phyloP scores from a whole-genome alignment of 495 filamentous ascomycete species.

The Bombardia bombarda region DNA sequence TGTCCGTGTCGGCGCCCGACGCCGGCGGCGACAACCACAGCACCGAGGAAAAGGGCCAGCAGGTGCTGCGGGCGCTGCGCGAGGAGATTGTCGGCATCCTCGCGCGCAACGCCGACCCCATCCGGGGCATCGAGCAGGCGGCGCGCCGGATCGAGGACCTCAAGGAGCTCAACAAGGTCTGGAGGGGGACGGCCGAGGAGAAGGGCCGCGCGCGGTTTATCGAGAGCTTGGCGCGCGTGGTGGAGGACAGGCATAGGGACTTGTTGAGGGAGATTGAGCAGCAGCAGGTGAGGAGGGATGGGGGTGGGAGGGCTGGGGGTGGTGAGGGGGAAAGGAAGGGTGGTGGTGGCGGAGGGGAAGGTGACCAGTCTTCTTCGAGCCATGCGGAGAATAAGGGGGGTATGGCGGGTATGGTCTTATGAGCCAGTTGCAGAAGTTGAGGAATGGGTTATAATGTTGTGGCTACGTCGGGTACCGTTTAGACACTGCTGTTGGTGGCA shows the following conservation, averaged over 20 bases:
- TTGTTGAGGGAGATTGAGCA: slow-evolving; percentile 43
- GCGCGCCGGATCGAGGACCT: slow-evolving; percentile 63
- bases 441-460: slow-evolving; percentile 63
- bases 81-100: slow-evolving; percentile 66
- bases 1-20: slow-evolving; percentile 74
- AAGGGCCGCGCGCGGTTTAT: slow-evolving; percentile 75
- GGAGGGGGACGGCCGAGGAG: slow-evolving; percentile 91
- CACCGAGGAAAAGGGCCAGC: slow-evolving; percentile 73
- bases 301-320: no score
- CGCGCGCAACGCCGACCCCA: slow-evolving; percentile 37
- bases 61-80: slow-evolving; percentile 57
- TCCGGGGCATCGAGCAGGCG: slow-evolving; percentile 60
- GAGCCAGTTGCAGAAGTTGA: slow-evolving; percentile 68
- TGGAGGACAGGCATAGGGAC: slow-evolving; percentile 50
- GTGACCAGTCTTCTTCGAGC: no score
- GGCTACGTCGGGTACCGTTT: no score
- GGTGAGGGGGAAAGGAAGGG: slow-evolving; percentile 6
- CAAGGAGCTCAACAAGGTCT: slow-evolving; percentile 63
- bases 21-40: slow-evolving; percentile 51
- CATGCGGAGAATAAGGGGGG: slow-evolving; percentile 24
- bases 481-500: no score
- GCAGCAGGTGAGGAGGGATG: no score
- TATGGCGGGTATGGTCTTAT: slow-evolving; percentile 67
- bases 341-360: no score
- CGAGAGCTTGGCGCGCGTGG: slow-evolving; percentile 61